Conservation (phyloP, 2,329 filamentous ascomycete species). For the Lojkania enalia region DNA sequence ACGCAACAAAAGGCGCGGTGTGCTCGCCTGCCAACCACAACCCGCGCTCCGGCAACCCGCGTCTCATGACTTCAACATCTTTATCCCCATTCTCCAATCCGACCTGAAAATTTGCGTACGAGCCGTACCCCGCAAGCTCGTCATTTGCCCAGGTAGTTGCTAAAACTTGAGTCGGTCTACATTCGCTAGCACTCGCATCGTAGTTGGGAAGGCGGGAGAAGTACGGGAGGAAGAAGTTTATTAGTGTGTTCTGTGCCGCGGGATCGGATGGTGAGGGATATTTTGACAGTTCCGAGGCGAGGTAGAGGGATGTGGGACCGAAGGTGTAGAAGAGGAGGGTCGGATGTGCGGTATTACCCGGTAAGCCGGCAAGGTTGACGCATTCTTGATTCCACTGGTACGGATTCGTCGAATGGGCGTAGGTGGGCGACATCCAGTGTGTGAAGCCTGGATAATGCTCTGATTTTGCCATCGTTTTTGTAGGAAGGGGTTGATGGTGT, state of each 20-base stretch:
- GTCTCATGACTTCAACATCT: slow-evolving; percentile 66
- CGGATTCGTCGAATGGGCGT: slow-evolving; percentile 65
- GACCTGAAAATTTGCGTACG: slow-evolving; percentile 83
- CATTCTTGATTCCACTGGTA: slow-evolving; percentile 73
- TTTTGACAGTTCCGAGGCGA: slow-evolving; percentile 30
- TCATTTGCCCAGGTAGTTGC: slow-evolving; percentile 80
- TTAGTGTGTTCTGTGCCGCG: slow-evolving; percentile 54
- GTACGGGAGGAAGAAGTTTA: slow-evolving; percentile 75
- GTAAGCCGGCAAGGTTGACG: slow-evolving; percentile 73
- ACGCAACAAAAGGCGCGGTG: slow-evolving; percentile 83
- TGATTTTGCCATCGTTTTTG: slow-evolving; percentile 29
- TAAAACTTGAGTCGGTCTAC: slow-evolving; percentile 65
- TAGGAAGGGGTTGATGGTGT: slow-evolving; percentile 33
- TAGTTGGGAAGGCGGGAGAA: slow-evolving; percentile 75
- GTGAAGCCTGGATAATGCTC: slow-evolving; percentile 65
- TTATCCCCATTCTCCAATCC: slow-evolving; percentile 70
- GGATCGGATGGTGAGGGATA: slow-evolving; percentile 47
- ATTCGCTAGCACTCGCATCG: slow-evolving; percentile 55
- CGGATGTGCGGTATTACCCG: slow-evolving; percentile 63
- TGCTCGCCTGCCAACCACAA: slow-evolving; percentile 91
- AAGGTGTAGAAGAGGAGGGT: slow-evolving; percentile 84
- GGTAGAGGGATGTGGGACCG: slow-evolving; percentile 52
- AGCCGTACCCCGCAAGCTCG: slow-evolving; percentile 77
- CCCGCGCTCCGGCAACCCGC: slow-evolving; percentile 62
- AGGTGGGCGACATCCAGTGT: slow-evolving; percentile 73